A percentile compares a stretch with the other conserved stretches of the same genome.
phyloP scores from a whole-genome alignment of 345 rosid species.

The Corchorus olitorius region DNA sequence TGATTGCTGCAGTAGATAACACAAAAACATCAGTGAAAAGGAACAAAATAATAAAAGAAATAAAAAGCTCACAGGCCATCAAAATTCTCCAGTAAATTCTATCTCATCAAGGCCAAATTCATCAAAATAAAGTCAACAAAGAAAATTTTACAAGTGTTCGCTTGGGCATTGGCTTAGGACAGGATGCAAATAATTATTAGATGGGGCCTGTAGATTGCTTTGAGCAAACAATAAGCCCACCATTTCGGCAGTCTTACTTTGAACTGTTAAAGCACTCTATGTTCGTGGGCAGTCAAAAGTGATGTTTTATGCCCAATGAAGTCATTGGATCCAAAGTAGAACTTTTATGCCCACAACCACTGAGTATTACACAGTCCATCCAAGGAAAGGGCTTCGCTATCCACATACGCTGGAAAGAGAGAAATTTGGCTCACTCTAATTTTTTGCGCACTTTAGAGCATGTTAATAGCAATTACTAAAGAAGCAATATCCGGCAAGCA shows the following conservation, averaged over 20 bases:
- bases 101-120: conserved; percentile 7
- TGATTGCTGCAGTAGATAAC: conserved; percentile 44
- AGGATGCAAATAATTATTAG: not conserved
- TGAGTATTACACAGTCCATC: no score
- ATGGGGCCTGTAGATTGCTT: not conserved
- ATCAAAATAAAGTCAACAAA: conserved; percentile 1
- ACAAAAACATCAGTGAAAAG: conserved; percentile 1
- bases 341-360: no score
- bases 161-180: not conserved
- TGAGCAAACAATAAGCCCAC: not conserved
- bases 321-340: no score
- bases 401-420: no score
- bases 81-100: not conserved
- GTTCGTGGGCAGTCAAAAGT: not conserved
- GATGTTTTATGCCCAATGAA: not conserved
- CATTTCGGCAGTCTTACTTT: not conserved
- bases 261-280: not conserved
- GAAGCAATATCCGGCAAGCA: not conserved
- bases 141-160: not conserved
- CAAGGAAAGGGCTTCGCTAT: not conserved
- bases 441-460: not conserved
- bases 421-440: not conserved
- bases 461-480: not conserved
- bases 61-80: not conserved
- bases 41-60: not conserved